Evolutionary conservation across 2,329 filamentous ascomycete genomes (phyloP).

Genomic region (Juglanconis sp.): DNA sequence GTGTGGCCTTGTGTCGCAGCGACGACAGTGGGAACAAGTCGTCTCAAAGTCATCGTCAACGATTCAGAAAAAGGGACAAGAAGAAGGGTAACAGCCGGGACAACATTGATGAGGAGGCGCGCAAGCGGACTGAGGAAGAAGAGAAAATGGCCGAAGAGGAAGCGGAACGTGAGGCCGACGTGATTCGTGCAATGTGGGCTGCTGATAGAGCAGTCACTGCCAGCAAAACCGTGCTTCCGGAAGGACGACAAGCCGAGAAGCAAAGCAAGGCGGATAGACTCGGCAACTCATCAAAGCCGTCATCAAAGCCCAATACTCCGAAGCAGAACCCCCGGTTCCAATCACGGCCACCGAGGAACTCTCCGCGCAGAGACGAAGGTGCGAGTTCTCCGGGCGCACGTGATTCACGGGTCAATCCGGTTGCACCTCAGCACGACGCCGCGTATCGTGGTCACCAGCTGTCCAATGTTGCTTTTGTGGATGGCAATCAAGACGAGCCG

Average conservation of each 20-base stretch:
- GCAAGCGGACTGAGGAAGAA: slow-evolving; percentile 19
- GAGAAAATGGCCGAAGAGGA: slow-evolving; percentile 26
- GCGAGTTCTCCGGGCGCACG: slow-evolving; percentile 22
- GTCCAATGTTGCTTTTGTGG: slow-evolving; percentile 15
- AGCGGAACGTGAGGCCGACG: slow-evolving; percentile 27
- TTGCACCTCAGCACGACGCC: background rate
- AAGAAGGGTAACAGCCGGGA: slow-evolving; percentile 19
- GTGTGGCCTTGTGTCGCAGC: background rate
- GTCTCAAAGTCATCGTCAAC: slow-evolving; percentile 16
- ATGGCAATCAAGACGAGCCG: slow-evolving; percentile 3
- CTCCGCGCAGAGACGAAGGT: slow-evolving; percentile 14
- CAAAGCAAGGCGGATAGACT: slow-evolving; percentile 3
- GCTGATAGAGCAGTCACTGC: slow-evolving; percentile 26
- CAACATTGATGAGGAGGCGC: slow-evolving; percentile 8
- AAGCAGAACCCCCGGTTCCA: slow-evolving; percentile 12
- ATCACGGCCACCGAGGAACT: slow-evolving; percentile 5
- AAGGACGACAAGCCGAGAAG: slow-evolving; percentile 14
- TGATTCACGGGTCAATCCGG: slow-evolving; percentile 17
- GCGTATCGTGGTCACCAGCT: slow-evolving; percentile 10
- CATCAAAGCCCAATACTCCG: slow-evolving; percentile 16
- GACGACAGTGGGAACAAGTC: slow-evolving; percentile 17
- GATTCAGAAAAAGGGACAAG: slow-evolving; percentile 17
- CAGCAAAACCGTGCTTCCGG: slow-evolving; percentile 25
- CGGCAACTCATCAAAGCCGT: slow-evolving; percentile 2
- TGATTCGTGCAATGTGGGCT: slow-evolving; percentile 32